Base-by-base conservation (phyloP, 768 basidiomycete genomes). In the Hericium rajendrae region DNA sequence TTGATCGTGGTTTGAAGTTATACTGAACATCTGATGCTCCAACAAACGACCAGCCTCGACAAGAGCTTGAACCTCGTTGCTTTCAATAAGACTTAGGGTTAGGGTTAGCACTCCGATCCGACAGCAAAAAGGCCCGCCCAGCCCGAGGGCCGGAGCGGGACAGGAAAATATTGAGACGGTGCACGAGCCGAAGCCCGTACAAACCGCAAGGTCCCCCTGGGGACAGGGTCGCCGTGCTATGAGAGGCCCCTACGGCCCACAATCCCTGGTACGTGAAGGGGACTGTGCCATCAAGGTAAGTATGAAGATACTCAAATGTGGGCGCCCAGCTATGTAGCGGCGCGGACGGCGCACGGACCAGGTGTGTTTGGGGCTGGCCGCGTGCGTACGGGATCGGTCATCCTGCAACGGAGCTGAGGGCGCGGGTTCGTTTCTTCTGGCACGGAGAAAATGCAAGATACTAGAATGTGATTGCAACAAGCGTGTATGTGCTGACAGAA, bases 161-260 rank as follows among this genome's bases (percentile, higher is more conserved):
- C 83, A 72, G 84, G 83, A 77, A 86, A 86, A 86, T 85, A 85
- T 85, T 84, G 64, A 76, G 83, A 85, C 81, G 78, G 78, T 86
- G 83, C 84, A 83, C 84, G 80, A 76, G 76, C 83, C 82, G 74
- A 79, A 80, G 80, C 79, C 70, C 80, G 84, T 62, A 64, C 64
- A 65, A 65, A 64, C 60, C 61, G 58, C 57, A 54, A 58, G 59
- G 51, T 62, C 59, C 61, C 63, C 60, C 59, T 65, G 64, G 13
- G 64, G 64, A 65, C 64, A 64, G 22, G 64, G 64, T 65, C 64
- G 64, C 64, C 64, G 64, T 65, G 64, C 64, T 62, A 65, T 65
- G 64, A 60, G 59, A 62, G 58, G 61, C 54, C 62, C 64, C 60
- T 57, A 59, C 57, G 38, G 64, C 65, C 65, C 65, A 63, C 56